Conservation (phyloP, 1,139 yeast species). For the Debaryomycetaceae sp. region DNA sequence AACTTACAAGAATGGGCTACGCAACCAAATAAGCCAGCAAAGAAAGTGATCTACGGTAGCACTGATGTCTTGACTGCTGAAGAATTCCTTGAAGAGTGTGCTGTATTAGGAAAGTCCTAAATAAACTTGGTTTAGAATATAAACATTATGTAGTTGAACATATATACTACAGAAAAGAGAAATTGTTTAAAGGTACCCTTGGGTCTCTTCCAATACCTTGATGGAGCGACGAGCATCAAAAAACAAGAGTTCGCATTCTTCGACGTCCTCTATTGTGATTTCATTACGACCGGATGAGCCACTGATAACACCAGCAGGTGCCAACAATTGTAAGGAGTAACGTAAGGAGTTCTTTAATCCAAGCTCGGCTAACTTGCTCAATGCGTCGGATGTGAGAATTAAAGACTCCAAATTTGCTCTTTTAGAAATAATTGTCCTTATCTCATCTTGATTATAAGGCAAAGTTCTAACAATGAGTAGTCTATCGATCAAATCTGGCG, state of each 20-base stretch:
- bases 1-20: conserved; percentile 82
- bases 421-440: conserved; percentile 74
- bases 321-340: conserved; percentile 83
- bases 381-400: conserved; percentile 60
- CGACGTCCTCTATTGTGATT: conserved; percentile 68
- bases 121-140: not conserved
- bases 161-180: not conserved
- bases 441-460: conserved; percentile 82
- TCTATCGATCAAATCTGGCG: conserved; percentile 91
- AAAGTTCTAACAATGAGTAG: conserved; percentile 86
- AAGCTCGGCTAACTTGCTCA: conserved; percentile 65
- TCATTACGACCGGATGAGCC: conserved; percentile 69
- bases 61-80: conserved; percentile 76
- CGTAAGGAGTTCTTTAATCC: conserved; percentile 80
- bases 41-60: conserved; percentile 76
- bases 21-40: conserved; percentile 40
- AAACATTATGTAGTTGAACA: not conserved
- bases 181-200: conserved; percentile 40
- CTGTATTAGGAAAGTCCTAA: conserved; percentile 43
- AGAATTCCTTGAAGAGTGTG: conserved; percentile 72
- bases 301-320: conserved; percentile 87
- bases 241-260: conserved; percentile 81
- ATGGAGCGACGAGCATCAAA: conserved; percentile 88
- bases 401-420: conserved; percentile 76
- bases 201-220: conserved; percentile 58